phyloP scores from a whole-genome alignment of 768 basidiomycete species.

The Trametes meyenii region DNA sequence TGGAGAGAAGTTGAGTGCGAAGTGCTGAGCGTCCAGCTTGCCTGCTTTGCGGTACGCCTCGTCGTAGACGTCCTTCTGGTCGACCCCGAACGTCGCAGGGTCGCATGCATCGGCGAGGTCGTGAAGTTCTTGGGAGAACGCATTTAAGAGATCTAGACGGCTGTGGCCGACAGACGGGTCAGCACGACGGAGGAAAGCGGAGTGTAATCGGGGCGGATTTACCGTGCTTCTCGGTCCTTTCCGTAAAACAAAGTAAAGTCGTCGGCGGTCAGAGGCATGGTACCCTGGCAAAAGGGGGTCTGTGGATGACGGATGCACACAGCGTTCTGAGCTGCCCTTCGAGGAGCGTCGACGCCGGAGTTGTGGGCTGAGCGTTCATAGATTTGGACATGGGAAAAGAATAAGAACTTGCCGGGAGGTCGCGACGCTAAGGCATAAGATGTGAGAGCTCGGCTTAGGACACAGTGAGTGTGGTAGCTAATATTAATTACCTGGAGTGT shows the following conservation, averaged over 20 bases:
- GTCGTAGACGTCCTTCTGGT: conserved; percentile 44
- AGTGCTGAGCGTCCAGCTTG: conserved; percentile 42
- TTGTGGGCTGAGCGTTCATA: background rate
- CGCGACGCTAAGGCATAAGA: no score
- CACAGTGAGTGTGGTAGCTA: no score
- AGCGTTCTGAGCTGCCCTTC: conserved; percentile 7
- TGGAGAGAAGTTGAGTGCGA: conserved; percentile 39
- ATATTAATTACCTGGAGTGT: no score
- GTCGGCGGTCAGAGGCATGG: conserved; percentile 7
- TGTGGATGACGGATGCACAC: conserved; percentile 7
- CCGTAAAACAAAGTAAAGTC: conserved; percentile 19
- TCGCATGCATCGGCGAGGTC: conserved; percentile 39
- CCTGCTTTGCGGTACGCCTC: conserved; percentile 48
- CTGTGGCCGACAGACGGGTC: background rate
- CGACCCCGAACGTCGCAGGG: conserved; percentile 44
- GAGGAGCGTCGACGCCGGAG: background rate
- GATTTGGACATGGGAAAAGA: background rate
- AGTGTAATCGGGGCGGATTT: background rate
- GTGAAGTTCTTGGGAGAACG: conserved; percentile 22
- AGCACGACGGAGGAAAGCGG: background rate
- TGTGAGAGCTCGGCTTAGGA: no score
- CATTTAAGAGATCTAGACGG: conserved; percentile 17
- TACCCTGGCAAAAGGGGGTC: conserved; percentile 23
- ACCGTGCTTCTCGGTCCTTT: background rate
- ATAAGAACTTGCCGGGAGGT: no score